Evolutionary conservation across 2,329 filamentous ascomycete genomes (phyloP).

Genomic region (Periglandula ipomoeae): DNA sequence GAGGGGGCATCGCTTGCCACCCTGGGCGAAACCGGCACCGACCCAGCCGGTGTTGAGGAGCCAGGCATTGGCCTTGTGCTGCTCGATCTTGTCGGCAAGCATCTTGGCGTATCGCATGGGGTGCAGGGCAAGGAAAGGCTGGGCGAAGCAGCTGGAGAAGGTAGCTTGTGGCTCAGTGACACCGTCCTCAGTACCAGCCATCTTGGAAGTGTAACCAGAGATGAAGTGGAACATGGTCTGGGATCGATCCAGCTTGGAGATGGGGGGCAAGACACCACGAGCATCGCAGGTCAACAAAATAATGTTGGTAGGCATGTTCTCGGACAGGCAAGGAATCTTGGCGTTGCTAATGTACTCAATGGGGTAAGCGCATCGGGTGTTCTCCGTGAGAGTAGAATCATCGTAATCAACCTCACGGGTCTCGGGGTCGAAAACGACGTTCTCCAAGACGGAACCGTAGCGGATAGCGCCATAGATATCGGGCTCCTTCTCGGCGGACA

Average conservation of each 20-base stretch:
- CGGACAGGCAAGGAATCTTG: constrained; percentile 91
- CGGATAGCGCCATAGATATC: constrained; percentile 95
- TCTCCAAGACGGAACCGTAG: constrained; percentile 96
- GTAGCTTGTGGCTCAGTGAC: constrained; percentile 96
- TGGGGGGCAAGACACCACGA: constrained; percentile 91
- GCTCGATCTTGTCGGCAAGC: constrained; percentile 94
- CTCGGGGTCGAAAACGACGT: constrained; percentile 90
- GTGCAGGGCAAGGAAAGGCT: constrained; percentile 97
- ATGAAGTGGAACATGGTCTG: constrained; percentile 99
- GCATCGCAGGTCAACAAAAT: constrained; percentile 97
- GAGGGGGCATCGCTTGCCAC: constrained; percentile 92
- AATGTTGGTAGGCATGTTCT: constrained; percentile 90
- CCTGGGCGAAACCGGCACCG: constrained; percentile 80
- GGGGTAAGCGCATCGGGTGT: constrained; percentile 96
- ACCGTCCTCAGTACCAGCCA: constrained; percentile 97
- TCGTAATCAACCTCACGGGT: constrained; percentile 94
- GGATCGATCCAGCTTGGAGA: constrained; percentile 88
- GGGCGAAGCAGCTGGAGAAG: constrained; percentile 98
- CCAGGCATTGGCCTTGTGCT: constrained; percentile 95
- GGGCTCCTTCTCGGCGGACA: constrained; percentile 97
- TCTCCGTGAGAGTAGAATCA: constrained; percentile 89
- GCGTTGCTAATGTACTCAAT: constrained; percentile 99
- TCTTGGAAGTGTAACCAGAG: constrained; percentile 98
- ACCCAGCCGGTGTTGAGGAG: constrained; percentile 98
- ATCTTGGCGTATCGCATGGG: constrained; percentile 99